These are phyloP conservation scores for Sphenostylis stenocarpa DNA, from an alignment of 306 rosid species.

Conservation along the genomic window DNA sequence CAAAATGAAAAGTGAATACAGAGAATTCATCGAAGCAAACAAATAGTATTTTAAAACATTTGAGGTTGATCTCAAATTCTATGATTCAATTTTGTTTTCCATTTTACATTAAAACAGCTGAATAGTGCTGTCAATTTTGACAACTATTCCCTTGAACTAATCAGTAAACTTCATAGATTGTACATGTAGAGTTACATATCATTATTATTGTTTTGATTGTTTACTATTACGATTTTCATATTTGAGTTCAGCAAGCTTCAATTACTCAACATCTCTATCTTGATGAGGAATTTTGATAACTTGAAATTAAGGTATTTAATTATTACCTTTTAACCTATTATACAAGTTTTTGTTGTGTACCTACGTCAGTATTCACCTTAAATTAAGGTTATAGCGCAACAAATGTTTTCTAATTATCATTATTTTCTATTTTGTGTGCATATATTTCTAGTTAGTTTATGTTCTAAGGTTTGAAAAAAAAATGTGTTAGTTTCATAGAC, in stretches of 20 bases:
- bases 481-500: too few relatives aligned
- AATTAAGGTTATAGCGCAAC: too few relatives aligned
- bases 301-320: too few relatives aligned
- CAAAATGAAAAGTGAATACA: conserved; percentile 90
- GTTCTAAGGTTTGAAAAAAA: too few relatives aligned
- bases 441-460: too few relatives aligned
- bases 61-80: conserved; percentile 27
- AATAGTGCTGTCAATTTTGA: conserved; percentile 52
- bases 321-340: too few relatives aligned
- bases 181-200: conserved; percentile 45
- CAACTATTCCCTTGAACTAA: conserved; percentile 30
- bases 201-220: conserved; percentile 26
- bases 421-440: too few relatives aligned
- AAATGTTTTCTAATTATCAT: too few relatives aligned
- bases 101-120: conserved; percentile 44
- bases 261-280: neutral
- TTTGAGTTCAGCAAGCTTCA: conserved; percentile 18
- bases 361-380: too few relatives aligned
- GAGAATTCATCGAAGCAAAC: conserved; percentile 74
- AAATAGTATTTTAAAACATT: conserved; percentile 44
- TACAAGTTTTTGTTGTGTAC: too few relatives aligned
- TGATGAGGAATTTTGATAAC: too few relatives aligned
- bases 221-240: neutral
- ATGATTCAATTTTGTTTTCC: conserved; percentile 64
- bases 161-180: conserved; percentile 38